phyloP scores from a whole-genome alignment of 768 basidiomycete species.

The Lyophyllum semitale region DNA sequence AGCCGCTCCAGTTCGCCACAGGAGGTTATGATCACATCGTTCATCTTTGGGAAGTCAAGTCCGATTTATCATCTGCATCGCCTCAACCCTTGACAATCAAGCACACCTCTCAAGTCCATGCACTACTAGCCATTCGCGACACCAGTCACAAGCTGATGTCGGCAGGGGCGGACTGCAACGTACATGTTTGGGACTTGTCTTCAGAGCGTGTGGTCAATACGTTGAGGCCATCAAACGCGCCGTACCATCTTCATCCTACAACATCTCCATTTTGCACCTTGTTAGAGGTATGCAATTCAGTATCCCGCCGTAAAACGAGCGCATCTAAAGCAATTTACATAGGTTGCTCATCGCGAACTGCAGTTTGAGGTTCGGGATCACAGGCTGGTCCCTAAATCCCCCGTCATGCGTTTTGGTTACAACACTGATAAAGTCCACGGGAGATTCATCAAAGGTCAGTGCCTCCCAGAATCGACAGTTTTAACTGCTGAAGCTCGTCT shows the following conservation, averaged over 20 bases:
- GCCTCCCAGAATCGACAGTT: background rate
- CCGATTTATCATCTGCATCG: conserved; percentile 31
- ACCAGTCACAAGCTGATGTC: conserved; percentile 48
- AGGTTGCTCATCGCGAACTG: conserved; percentile 52
- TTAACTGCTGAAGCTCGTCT: background rate
- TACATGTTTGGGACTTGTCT: conserved; percentile 47
- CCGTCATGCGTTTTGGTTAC: conserved; percentile 49
- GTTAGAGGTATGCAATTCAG: conserved; percentile 38
- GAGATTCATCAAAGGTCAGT: conserved; percentile 45
- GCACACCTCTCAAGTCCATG: conserved; percentile 44
- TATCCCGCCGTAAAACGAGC: background rate
- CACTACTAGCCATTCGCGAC: conserved; percentile 43
- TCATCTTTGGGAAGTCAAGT: conserved; percentile 46
- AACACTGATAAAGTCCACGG: conserved; percentile 36
- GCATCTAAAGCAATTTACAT: background rate
- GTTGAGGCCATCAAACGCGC: conserved; percentile 42
- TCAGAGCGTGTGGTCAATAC: conserved; percentile 43
- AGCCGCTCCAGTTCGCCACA: conserved; percentile 44
- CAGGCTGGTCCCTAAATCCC: conserved; percentile 33
- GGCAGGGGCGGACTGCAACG: conserved; percentile 49
- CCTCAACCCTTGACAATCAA: conserved; percentile 36
- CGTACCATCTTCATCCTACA: conserved; percentile 43
- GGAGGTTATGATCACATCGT: conserved; percentile 52
- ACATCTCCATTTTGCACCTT: conserved; percentile 40
- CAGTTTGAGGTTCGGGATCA: conserved; percentile 56